Percentiles rank a stretch among this genome's conserved stretches.
phyloP scores from a whole-genome alignment of 148 eudicot genomes.

The Euryodendron excelsum region DNA sequence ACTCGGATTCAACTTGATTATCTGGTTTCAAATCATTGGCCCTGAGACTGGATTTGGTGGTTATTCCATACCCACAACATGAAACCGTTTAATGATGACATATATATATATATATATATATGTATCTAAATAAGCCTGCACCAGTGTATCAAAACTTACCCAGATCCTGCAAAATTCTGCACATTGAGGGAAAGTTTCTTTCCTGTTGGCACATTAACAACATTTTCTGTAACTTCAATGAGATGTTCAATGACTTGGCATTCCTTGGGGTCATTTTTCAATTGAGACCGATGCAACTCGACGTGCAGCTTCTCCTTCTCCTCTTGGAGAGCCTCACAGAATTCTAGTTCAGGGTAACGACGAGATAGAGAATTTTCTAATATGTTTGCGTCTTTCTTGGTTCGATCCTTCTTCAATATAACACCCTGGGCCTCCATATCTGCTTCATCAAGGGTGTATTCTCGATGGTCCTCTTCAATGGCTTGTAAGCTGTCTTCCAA shows the following conservation, averaged over 20 bases:
- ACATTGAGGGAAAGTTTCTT: conserved; percentile 5
- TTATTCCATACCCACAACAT: background rate
- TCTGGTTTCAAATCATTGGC: background rate
- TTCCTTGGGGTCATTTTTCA: conserved; percentile 1
- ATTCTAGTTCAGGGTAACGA: background rate
- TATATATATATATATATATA: background rate
- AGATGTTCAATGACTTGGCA: conserved; percentile 8
- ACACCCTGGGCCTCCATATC: conserved; percentile 2
- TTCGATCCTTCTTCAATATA: background rate
- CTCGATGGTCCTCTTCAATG: conserved; percentile 2
- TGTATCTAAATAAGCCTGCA: background rate
- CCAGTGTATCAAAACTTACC: background rate
- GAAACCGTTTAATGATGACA: background rate
- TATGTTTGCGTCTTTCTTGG: background rate
- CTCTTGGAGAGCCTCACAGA: conserved; percentile 5
- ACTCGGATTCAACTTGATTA: conserved; percentile 9
- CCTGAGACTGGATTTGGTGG: background rate
- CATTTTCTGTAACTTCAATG: conserved; percentile 4
- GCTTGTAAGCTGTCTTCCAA: background rate
- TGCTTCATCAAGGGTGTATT: background rate
- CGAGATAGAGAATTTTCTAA: conserved; percentile 7
- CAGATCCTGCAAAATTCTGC: background rate
- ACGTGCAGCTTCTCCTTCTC: conserved; percentile 7
- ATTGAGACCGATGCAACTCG: background rate
- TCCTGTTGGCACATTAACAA: conserved; percentile 6